Evolutionary conservation across 2,329 filamentous ascomycete species (phyloP).

Genomic region (Penicillium olsonii): DNA sequence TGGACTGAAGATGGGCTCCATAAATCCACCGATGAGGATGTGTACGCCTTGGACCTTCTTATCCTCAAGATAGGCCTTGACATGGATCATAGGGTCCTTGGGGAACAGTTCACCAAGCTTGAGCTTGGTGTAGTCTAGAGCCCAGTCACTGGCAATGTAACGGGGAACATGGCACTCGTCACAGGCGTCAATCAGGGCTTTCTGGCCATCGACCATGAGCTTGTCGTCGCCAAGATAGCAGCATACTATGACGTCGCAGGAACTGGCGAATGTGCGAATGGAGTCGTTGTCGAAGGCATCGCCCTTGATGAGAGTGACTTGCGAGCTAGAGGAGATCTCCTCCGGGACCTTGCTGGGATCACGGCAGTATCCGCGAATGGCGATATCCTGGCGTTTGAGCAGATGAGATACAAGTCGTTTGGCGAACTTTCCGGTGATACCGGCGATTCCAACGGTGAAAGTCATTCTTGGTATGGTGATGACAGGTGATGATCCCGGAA

Average conservation of each 20-base stretch:
- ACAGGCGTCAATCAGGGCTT: slow-evolving; percentile 45
- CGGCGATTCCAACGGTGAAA: slow-evolving; percentile 32
- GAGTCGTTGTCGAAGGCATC: slow-evolving; percentile 24
- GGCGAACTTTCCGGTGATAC: slow-evolving; percentile 38
- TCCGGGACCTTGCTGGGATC: slow-evolving; percentile 28
- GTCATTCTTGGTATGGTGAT: not conserved
- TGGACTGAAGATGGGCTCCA: slow-evolving; percentile 34
- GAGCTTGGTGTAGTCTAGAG: slow-evolving; percentile 45
- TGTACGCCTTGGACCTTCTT: slow-evolving; percentile 46
- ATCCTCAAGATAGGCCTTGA: slow-evolving; percentile 41
- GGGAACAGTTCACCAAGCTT: slow-evolving; percentile 34
- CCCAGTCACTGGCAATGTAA: slow-evolving; percentile 46
- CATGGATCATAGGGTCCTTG: slow-evolving; percentile 46
- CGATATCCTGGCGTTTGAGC: slow-evolving; percentile 24
- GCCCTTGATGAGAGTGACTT: slow-evolving; percentile 30
- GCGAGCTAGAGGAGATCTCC: slow-evolving; percentile 12
- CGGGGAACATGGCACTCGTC: slow-evolving; percentile 36
- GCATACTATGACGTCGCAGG: slow-evolving; percentile 42
- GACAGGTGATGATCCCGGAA: too few relatives aligned
- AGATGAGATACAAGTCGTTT: slow-evolving; percentile 29
- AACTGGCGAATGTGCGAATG: slow-evolving; percentile 29
- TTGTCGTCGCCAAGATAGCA: slow-evolving; percentile 42
- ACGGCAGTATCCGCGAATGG: slow-evolving; percentile 32
- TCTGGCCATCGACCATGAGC: slow-evolving; percentile 47
- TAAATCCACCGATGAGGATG: slow-evolving; percentile 39